Percentiles rank a stretch among this genome's conserved stretches.
These are phyloP conservation scores for Escallonia rubra DNA, from an alignment of 129 eudicot species.

Conservation along the genomic window DNA sequence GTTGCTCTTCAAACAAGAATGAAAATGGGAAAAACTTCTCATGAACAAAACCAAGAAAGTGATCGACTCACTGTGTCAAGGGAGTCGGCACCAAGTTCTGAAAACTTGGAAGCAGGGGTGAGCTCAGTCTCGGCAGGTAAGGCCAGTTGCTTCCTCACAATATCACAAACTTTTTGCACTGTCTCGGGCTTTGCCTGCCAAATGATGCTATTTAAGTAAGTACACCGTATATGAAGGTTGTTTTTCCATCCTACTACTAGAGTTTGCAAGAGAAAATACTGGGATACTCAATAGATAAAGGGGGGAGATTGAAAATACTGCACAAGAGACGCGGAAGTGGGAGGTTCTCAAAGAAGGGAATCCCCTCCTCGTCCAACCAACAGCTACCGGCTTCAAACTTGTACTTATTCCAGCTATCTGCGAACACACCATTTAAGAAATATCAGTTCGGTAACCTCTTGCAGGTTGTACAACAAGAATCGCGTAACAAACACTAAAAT, in stretches of 20 bases:
- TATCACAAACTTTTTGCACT: slow-evolving; percentile 47
- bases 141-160: slow-evolving; percentile 69
- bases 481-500: no score
- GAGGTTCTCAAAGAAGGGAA: slow-evolving; percentile 40
- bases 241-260: no score
- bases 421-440: not conserved
- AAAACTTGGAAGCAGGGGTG: slow-evolving; percentile 50
- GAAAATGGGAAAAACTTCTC: not conserved
- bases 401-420: slow-evolving; percentile 12
- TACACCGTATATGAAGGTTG: no score
- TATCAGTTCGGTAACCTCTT: no score
- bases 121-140: slow-evolving; percentile 37
- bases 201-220: no score
- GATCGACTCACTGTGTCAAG: slow-evolving; percentile 60
- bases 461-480: no score
- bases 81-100: slow-evolving; percentile 78
- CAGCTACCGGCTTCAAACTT: slow-evolving; percentile 18
- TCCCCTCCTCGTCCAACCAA: slow-evolving; percentile 28
- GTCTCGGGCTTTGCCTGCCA: slow-evolving; percentile 65
- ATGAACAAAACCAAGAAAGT: not conserved
- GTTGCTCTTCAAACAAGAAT: no score
- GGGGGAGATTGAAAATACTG: slow-evolving; percentile 18
- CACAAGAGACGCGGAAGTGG: slow-evolving; percentile 33
- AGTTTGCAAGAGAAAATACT: no score
- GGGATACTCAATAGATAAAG: not conserved